Base-by-base conservation (phyloP, 768 basidiomycete species). In the Tephrocybe sp. region DNA sequence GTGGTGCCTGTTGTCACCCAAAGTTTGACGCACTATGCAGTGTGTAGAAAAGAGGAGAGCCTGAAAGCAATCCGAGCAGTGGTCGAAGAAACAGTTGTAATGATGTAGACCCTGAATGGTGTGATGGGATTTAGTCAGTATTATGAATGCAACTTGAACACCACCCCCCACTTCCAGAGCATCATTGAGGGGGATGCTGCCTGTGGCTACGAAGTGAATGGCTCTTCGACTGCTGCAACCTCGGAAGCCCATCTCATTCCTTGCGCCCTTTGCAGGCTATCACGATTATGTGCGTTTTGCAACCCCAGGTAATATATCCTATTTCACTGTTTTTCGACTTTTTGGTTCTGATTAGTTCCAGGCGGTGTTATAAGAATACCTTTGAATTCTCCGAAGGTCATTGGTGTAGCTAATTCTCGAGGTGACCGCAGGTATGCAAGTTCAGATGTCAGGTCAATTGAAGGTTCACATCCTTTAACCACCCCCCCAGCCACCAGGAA, bases 351-450 rank as follows among this genome's bases (percentile, higher is more conserved):
- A 52, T 38, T 49, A 16, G n/a, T 24, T 21, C 39, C 56, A 85
- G 86, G 78, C 45, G 86, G 86, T 22, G 70, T 75, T 39, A 75
- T 79, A 22, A 79, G 91, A 52, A 69, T 93, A 30, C 87, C 87
- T 42, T 69, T 93, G 24, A 75, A 77, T 29, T 88, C 88, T 21
- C 83, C 88, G 1, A 89, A 88, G 57, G 75, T 92, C 42, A 83
- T 91, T 48, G 90, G 91, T 11, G 74, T 86, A 27, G 82, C 83
- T 5, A 83, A 77, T 49, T 87, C 87, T 18, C 77, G 91, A 37
- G 91, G 91, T 34, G 84, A 83, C 59, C 74, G 90, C 66, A 76
- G 77, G 91, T 86, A 61, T 24, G 27, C 6, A 29, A 57, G 41
- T 27, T 40, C 22, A 24, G 40, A 42, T 37, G 21, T 36, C 13